Evolutionary conservation across 108 stramenopile species (phyloP), one percentile per base, ranked within the genome.

Genomic region (Chaetoceros tenuissimus): DNA sequence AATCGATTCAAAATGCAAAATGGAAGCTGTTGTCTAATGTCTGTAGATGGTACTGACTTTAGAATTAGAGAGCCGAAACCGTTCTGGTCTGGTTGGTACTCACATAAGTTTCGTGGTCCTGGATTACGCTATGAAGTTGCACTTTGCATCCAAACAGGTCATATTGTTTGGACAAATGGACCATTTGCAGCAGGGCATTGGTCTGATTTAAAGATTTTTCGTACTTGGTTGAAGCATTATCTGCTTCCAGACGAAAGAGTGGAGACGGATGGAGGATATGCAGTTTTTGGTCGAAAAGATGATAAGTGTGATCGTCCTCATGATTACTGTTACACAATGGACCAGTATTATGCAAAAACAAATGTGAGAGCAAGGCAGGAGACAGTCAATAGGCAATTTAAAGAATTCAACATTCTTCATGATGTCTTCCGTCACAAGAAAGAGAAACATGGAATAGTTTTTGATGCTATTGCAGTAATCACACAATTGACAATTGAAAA

Each of bases 361-460:
- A 21, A 52, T 63, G 61, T 18, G 17, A 27, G 19, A 27, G 23
- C 24, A 47, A 46, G 59, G 3, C 74, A 74, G 10, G 74, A 75
- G 50, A 66, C 62, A 61, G 28, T 65, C 0, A 75, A 75, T 44
- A 46, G 47, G 28, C 51, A 50, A 21, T 68, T 75, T 51, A 75
- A 70, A 46, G 31, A 67, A 16, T 67, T 24, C 22, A 43, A 24
- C 3, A 24, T 28, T 5, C 24, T 71, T 31, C 1, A 30, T 10
- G 22, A 59, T 22, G 23, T 53, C 3, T 71, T 46, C 24, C 62
- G 62, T 0, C 69, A 70, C 29, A 2, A 28, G 19, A 55, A 55
- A 22, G n/a, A 59, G 43, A 59, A 49, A 27, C 57, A 59, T 46
- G 18, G 7, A 3, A 8, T n/a, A 5, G 5, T 3, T n/a, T 59